phyloP scores from a whole-genome alignment of 345 rosid genomes.

The Dovyalis caffra region DNA sequence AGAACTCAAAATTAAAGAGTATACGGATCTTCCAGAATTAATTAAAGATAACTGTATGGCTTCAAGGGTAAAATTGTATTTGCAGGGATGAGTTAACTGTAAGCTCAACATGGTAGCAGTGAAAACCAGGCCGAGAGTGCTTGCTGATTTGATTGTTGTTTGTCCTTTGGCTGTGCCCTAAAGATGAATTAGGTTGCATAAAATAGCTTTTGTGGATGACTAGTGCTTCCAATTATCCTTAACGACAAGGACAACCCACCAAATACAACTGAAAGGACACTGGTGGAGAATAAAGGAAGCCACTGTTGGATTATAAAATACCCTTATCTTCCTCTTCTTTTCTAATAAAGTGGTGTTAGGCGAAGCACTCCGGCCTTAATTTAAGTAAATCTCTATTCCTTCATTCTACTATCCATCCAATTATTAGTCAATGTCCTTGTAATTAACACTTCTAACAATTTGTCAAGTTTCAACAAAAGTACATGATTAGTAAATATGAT shows the following conservation, averaged over 20 bases:
- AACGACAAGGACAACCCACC: constrained; percentile 51
- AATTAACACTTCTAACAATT: no score
- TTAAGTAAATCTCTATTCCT: constrained; percentile 10
- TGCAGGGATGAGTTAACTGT: no score
- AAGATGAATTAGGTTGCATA: constrained; percentile 37
- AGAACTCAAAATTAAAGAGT: no score
- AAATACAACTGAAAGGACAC: constrained; percentile 41
- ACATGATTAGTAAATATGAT: no score
- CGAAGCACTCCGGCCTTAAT: background rate
- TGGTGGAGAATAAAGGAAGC: constrained; percentile 50
- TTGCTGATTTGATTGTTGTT: constrained; percentile 13
- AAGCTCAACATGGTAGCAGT: no score
- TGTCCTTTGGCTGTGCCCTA: constrained; percentile 14
- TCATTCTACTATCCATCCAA: background rate
- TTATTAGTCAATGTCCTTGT: constrained; percentile 2
- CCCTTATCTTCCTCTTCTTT: background rate
- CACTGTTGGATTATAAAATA: constrained; percentile 10
- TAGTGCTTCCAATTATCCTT: constrained; percentile 43
- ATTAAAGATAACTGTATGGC: no score
- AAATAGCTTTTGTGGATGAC: constrained; percentile 32
- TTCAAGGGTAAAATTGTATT: no score
- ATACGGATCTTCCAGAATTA: no score
- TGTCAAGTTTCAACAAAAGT: no score
- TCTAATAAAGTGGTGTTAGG: constrained; percentile 17
- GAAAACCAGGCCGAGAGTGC: background rate